Conservation (phyloP, 345 rosid species). For the Garcia nutans region DNA sequence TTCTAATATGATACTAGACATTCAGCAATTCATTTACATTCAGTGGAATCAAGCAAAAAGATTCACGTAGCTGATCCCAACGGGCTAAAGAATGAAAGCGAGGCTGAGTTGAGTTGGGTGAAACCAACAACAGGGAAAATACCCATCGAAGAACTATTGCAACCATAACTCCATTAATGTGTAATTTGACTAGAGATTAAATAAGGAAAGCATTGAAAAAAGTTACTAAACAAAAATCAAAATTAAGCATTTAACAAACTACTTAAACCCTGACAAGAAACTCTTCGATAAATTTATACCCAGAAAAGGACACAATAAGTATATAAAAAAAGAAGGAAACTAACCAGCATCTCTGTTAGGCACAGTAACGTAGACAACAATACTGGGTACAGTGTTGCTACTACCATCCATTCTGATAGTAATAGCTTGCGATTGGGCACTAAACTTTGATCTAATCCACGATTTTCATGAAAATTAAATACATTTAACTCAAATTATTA, state of each 20-base stretch:
- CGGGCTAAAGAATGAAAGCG: background rate
- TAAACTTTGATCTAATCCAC: slow-evolving; percentile 50
- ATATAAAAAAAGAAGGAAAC: background rate
- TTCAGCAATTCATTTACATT: too few species aligned
- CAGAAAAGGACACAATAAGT: too few species aligned
- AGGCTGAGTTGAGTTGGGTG: background rate
- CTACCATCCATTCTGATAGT: slow-evolving; percentile 62
- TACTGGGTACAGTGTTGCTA: slow-evolving; percentile 60
- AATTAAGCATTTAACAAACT: background rate
- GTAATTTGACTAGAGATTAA: background rate
- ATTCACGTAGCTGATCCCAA: background rate
- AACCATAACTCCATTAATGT: background rate
- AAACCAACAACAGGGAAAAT: background rate
- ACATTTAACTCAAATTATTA: background rate
- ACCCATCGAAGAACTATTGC: background rate
- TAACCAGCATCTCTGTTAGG: slow-evolving; percentile 86
- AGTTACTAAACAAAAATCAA: background rate
- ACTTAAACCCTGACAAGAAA: background rate
- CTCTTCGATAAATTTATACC: background rate
- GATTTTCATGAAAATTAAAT: background rate
- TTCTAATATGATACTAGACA: too few species aligned
- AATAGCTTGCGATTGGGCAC: slow-evolving; percentile 30
- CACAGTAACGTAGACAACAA: slow-evolving; percentile 87
- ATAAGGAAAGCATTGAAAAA: background rate
- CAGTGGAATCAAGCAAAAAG: too few species aligned